phyloP scores from a whole-genome alignment of 129 eudicot species.

The Deinandra increscens region DNA sequence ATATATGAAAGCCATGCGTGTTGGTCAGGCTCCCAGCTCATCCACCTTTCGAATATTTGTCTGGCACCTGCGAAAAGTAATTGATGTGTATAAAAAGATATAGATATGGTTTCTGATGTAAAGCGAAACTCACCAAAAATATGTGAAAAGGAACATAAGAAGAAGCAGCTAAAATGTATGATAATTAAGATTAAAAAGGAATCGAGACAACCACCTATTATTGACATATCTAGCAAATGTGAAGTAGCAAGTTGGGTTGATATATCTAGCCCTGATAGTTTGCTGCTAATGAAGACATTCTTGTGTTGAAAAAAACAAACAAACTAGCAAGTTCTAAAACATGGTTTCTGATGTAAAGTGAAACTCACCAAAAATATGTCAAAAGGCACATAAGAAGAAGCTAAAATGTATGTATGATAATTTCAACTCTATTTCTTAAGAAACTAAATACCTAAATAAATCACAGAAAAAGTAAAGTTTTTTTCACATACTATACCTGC shows the following conservation, averaged over 20 bases:
- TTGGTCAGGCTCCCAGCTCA: constrained; percentile 89
- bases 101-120: too few species aligned
- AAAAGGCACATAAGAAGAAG: background rate
- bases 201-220: too few species aligned
- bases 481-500: constrained; percentile 56
- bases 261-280: too few species aligned
- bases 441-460: constrained; percentile 1
- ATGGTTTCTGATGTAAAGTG: background rate
- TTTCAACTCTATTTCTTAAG: background rate
- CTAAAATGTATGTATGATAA: background rate
- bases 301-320: too few species aligned
- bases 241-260: too few species aligned
- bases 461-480: background rate
- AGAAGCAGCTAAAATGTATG: too few species aligned
- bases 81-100: background rate
- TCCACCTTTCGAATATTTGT: constrained; percentile 93
- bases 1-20: constrained; percentile 88
- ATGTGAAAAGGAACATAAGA: too few species aligned
- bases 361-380: background rate
- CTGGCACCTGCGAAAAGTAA: constrained; percentile 61
- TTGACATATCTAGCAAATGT: too few species aligned
- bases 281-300: too few species aligned
- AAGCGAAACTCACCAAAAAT: background rate
- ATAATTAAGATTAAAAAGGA: too few species aligned
- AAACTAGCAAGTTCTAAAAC: background rate